phyloP scores from a whole-genome alignment of 371 early-diverging fungal genomes.

The Mortierella sp. region DNA sequence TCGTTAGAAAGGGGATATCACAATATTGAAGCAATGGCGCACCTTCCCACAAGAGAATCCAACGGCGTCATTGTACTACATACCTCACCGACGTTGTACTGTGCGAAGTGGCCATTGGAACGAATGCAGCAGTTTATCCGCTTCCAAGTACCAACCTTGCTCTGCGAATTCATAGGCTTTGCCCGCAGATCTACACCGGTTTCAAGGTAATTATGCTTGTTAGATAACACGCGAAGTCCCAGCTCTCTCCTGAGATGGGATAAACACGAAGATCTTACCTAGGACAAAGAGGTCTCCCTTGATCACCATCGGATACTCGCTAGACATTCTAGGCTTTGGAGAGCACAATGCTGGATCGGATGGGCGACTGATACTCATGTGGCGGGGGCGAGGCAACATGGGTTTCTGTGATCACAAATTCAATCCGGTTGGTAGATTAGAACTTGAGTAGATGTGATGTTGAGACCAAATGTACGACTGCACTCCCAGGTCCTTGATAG shows the following conservation, averaged over 20 bases:
- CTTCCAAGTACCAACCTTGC: slow-evolving; percentile 34
- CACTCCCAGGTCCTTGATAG: background rate
- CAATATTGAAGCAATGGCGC: no score
- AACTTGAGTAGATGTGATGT: no score
- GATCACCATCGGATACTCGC: slow-evolving; percentile 33
- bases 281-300: slow-evolving; percentile 36
- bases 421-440: background rate
- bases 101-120: slow-evolving; percentile 42
- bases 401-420: slow-evolving; percentile 16
- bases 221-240: no score
- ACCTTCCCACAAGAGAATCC: no score
- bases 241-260: no score
- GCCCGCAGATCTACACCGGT: slow-evolving; percentile 19
- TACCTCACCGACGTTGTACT: slow-evolving; percentile 48
- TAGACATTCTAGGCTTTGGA: slow-evolving; percentile 31
- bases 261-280: slow-evolving; percentile 12
- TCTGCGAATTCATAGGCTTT: slow-evolving; percentile 31
- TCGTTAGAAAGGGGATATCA: no score
- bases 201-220: background rate
- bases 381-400: slow-evolving; percentile 27
- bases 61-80: no score
- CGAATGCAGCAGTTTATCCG: slow-evolving; percentile 43
- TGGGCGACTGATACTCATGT: slow-evolving; percentile 28
- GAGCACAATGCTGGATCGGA: slow-evolving; percentile 14
- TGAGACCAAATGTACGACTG: no score